These are phyloP conservation scores for Brassica nigra DNA, from an alignment of 345 rosid genomes.

Conservation along the genomic window DNA sequence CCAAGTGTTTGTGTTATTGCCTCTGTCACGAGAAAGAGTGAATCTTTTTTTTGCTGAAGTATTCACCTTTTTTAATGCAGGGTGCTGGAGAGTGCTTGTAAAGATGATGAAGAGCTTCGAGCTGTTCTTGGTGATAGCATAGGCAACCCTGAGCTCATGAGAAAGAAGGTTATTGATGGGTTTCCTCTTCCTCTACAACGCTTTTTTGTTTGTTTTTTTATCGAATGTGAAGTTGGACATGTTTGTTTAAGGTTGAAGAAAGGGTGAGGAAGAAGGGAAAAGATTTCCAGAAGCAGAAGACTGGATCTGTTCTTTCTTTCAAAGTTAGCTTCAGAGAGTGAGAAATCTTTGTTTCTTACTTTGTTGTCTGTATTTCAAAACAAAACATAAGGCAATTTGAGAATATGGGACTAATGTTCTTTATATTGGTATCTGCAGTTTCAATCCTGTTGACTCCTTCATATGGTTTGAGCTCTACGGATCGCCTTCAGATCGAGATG, in stretches of 20 bases:
- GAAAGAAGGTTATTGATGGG: slow-evolving; percentile 54
- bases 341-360: slow-evolving; percentile 4
- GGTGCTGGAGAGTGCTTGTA: slow-evolving; percentile 77
- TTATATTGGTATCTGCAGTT: slow-evolving; percentile 48
- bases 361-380: not conserved
- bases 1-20: slow-evolving; percentile 40
- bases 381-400: slow-evolving; percentile 5
- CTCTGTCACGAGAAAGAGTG: slow-evolving; percentile 9
- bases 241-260: slow-evolving; percentile 61
- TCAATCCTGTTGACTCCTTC: slow-evolving; percentile 76
- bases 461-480: slow-evolving; percentile 91
- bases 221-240: not conserved
- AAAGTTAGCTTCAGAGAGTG: slow-evolving; percentile 95
- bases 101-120: slow-evolving; percentile 76
- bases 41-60: not conserved
- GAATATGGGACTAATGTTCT: not conserved
- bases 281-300: slow-evolving; percentile 66
- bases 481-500: slow-evolving; percentile 81
- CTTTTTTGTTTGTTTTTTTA: slow-evolving; percentile 30
- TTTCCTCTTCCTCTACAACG: not conserved
- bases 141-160: slow-evolving; percentile 86
- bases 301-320: slow-evolving; percentile 85
- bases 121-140: slow-evolving; percentile 87
- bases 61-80: slow-evolving; percentile 34
- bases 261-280: slow-evolving; percentile 80